A percentile compares a stretch with the other conserved stretches of the same genome.
Evolutionary conservation across 768 basidiomycete genomes (phyloP).

Genomic region (Gloeopeniophorella convolvens): DNA sequence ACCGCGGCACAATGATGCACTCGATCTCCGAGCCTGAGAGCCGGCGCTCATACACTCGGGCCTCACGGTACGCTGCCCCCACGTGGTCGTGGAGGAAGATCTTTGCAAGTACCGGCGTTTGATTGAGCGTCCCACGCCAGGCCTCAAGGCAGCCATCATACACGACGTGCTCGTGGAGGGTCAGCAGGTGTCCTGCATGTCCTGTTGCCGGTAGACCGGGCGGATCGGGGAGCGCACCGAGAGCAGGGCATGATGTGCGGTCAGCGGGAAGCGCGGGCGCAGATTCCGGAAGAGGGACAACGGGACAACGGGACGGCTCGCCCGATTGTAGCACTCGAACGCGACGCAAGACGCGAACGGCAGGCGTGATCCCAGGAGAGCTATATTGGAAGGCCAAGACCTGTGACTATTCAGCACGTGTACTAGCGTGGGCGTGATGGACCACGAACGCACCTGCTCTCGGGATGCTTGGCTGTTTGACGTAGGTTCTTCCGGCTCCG

Average conservation of each 20-base stretch:
- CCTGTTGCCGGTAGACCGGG: constrained; percentile 1
- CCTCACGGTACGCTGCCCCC: constrained; percentile 8
- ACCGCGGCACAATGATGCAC: constrained; percentile 5
- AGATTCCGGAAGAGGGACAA: background rate
- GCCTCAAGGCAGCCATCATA: constrained; percentile 14
- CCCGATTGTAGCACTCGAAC: background rate
- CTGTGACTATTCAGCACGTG: background rate
- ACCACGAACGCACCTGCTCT: constrained; percentile 3
- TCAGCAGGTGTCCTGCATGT: background rate
- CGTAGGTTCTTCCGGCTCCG: background rate
- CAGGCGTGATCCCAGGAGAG: background rate
- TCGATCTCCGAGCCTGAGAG: constrained; percentile 1
- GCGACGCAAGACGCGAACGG: constrained; percentile 1
- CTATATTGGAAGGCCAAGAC: constrained; percentile 7
- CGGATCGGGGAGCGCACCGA: constrained; percentile 5
- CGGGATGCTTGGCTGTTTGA: background rate
- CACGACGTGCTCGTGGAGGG: constrained; percentile 2
- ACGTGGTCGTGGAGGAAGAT: constrained; percentile 12
- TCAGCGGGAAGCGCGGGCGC: background rate
- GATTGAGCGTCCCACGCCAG: constrained; percentile 9
- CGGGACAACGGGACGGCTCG: background rate
- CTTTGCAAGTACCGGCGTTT: constrained; percentile 8
- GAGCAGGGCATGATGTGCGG: background rate
- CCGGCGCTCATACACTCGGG: constrained; percentile 1
- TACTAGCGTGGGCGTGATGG: background rate